Conservation (phyloP, 1,284 basidiomycete genomes). For the Rhodotorula mucilaginosa region DNA sequence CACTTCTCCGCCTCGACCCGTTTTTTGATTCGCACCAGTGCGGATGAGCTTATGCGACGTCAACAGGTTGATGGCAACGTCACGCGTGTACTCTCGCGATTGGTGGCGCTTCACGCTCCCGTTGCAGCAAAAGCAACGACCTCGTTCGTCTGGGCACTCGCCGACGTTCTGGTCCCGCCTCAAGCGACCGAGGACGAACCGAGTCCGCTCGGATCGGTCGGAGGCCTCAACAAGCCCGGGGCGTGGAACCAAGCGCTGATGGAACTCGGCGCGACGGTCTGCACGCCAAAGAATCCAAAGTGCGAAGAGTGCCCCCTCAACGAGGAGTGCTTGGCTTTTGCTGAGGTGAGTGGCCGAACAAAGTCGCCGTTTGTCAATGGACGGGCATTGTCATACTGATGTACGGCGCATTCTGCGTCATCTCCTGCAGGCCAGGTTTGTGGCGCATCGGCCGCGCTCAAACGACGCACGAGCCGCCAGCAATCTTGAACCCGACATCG, state of each 20-base stretch:
- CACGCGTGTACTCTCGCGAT: constrained; percentile 48
- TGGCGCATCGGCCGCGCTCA: constrained; percentile 26
- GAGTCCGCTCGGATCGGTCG: not conserved
- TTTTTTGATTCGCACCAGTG: not conserved
- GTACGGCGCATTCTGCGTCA: not conserved
- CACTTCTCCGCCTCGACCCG: not conserved
- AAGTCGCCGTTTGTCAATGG: not conserved
- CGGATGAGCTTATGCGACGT: not conserved
- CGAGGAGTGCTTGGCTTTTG: constrained; percentile 65
- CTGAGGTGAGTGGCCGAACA: constrained; percentile 47
- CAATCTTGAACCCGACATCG: constrained; percentile 57
- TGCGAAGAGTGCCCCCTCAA: constrained; percentile 71
- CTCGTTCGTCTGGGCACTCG: constrained; percentile 77
- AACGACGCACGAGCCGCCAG: no score
- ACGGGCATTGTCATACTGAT: no score
- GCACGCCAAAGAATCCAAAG: constrained; percentile 73
- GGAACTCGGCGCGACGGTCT: constrained; percentile 78
- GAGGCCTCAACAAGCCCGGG: constrained; percentile 32
- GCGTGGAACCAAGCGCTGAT: constrained; percentile 42
- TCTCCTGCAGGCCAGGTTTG: constrained; percentile 17
- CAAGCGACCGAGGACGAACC: not conserved
- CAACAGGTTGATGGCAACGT: constrained; percentile 77
- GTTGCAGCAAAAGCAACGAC: constrained; percentile 74
- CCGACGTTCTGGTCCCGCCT: constrained; percentile 62
- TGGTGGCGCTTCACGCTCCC: constrained; percentile 75